These are phyloP conservation scores for Cytospora chrysosperma DNA, from an alignment of 2,329 filamentous ascomycete genomes.

Conservation along the genomic window DNA sequence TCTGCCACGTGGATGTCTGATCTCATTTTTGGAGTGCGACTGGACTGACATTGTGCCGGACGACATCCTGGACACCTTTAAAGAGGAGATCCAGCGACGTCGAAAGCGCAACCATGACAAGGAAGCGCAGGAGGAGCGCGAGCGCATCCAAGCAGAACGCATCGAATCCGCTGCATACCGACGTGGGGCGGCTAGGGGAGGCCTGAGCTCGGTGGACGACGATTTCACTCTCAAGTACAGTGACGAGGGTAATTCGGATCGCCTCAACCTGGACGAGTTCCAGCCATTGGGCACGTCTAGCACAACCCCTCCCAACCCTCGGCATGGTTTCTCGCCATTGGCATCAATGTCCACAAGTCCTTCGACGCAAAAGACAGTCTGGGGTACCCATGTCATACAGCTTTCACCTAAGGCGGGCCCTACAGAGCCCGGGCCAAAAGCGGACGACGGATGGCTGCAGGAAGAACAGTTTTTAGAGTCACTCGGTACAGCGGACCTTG, in stretches of 20 bases:
- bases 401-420: constrained; percentile 53
- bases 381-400: constrained; percentile 78
- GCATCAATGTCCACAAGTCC: constrained; percentile 82
- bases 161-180: constrained; percentile 71
- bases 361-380: constrained; percentile 74
- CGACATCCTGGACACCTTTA: constrained; percentile 73
- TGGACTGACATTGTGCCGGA: constrained; percentile 86
- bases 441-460: constrained; percentile 82
- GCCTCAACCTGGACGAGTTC: constrained; percentile 61
- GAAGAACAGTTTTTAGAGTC: constrained; percentile 76
- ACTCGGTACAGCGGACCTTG: constrained; percentile 59
- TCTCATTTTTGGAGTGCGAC: constrained; percentile 89
- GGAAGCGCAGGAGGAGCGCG: constrained; percentile 81
- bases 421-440: constrained; percentile 32
- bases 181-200: constrained; percentile 41
- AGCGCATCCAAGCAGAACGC: constrained; percentile 77
- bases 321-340: constrained; percentile 64
- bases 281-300: constrained; percentile 57
- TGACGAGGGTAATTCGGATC: constrained; percentile 32
- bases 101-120: constrained; percentile 80
- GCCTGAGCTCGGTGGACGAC: constrained; percentile 41
- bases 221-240: constrained; percentile 33
- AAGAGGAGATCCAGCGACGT: constrained; percentile 72
- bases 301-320: constrained; percentile 55
- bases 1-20: constrained; percentile 85